Evolutionary conservation across 306 rosid genomes (phyloP).

Genomic region (Astragalus glycyphyllos): DNA sequence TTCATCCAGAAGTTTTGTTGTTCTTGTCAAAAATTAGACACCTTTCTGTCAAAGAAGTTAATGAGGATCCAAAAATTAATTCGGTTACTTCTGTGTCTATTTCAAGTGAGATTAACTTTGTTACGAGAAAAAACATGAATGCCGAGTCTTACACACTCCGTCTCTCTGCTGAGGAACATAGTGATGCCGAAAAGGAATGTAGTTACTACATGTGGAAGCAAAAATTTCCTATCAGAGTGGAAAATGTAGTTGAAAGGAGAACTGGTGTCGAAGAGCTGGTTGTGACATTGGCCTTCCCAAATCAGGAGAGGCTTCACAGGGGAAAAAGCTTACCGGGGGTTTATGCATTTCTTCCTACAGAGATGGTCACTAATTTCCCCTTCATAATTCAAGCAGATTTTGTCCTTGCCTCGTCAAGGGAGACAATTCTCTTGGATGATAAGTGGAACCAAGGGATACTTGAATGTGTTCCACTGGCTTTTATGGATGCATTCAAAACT

Average conservation of each 20-base stretch:
- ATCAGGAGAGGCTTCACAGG: background rate
- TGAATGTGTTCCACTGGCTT: slow-evolving; percentile 45
- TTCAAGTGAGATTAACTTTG: slow-evolving; percentile 52
- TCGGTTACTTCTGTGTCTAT: slow-evolving; percentile 60
- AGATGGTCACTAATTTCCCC: slow-evolving; percentile 8
- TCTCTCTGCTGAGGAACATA: slow-evolving; percentile 57
- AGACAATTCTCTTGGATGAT: slow-evolving; percentile 14
- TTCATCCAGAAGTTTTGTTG: slow-evolving; percentile 72
- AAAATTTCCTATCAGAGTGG: slow-evolving; percentile 59
- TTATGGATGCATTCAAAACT: slow-evolving; percentile 57
- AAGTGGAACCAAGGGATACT: slow-evolving; percentile 25
- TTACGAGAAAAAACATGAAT: slow-evolving; percentile 59
- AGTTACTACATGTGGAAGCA: slow-evolving; percentile 74
- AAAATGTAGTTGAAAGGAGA: slow-evolving; percentile 61
- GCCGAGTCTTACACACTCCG: slow-evolving; percentile 73
- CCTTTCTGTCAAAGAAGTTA: slow-evolving; percentile 66
- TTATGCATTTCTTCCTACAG: slow-evolving; percentile 23
- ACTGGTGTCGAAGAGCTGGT: slow-evolving; percentile 64
- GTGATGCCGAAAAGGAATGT: slow-evolving; percentile 44
- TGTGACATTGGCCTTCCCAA: slow-evolving; percentile 65
- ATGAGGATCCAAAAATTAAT: slow-evolving; percentile 52
- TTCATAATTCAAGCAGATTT: slow-evolving; percentile 13
- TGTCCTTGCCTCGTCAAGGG: slow-evolving; percentile 23
- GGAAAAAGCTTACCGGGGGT: background rate
- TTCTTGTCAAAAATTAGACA: slow-evolving; percentile 70